Conservation (phyloP, 2,329 filamentous ascomycete species). For the Albifimbria verrucaria region DNA sequence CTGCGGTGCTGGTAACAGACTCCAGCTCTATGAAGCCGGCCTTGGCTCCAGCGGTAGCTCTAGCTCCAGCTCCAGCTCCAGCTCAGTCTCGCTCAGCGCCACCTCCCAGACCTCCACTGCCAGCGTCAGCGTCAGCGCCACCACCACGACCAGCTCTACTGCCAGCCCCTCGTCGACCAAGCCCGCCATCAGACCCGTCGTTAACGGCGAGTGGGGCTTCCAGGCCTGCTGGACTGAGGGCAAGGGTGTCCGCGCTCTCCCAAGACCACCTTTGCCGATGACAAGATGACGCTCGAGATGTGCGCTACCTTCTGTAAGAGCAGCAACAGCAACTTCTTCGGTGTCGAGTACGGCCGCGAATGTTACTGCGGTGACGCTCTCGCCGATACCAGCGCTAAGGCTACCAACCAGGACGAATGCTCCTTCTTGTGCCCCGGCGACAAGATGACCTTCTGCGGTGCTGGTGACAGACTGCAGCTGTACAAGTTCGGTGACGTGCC, state of each 20-base stretch:
- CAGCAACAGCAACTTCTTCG: conserved; percentile 26
- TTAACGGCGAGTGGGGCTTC: conserved; percentile 24
- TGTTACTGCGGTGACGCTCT: conserved; percentile 36
- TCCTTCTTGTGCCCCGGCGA: conserved; percentile 29
- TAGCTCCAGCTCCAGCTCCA: conserved; percentile 1
- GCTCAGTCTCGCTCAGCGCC: not conserved
- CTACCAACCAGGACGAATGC: conserved; percentile 28
- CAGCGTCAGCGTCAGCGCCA: conserved; percentile 8
- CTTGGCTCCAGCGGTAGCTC: not conserved
- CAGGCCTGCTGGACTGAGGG: conserved; percentile 36
- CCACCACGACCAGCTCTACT: conserved; percentile 9
- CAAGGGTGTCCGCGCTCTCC: conserved; percentile 25
- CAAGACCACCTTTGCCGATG: conserved; percentile 22
- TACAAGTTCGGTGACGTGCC: conserved; percentile 18
- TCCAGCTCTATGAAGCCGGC: conserved; percentile 27
- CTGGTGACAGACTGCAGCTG: conserved; percentile 26
- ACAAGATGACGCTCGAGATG: conserved; percentile 32
- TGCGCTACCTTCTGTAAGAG: conserved; percentile 27
- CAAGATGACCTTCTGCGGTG: conserved; percentile 31
- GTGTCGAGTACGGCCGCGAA: conserved; percentile 31
- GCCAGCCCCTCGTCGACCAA: conserved; percentile 16
- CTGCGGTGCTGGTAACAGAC: conserved; percentile 30
- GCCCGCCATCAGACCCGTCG: conserved; percentile 17
- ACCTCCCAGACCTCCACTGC: conserved; percentile 14
- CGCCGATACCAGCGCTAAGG: conserved; percentile 21